These are phyloP conservation scores for Pyracantha coccinea DNA, from an alignment of 331 rosid species.

Conservation along the genomic window DNA sequence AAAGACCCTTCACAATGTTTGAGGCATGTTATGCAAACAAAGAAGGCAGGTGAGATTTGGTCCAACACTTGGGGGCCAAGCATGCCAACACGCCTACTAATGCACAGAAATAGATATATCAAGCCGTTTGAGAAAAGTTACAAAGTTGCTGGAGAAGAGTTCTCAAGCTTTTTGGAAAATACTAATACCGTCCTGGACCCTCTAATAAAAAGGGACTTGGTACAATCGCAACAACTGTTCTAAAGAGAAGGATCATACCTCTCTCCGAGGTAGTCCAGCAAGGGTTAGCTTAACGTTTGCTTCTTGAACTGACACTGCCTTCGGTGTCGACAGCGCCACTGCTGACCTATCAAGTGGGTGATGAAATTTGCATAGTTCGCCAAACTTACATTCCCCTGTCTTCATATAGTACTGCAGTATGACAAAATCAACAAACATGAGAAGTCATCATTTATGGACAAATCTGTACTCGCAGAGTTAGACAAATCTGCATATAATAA, in stretches of 20 bases:
- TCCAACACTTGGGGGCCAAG: background rate
- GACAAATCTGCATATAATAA: background rate
- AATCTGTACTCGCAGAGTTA: background rate
- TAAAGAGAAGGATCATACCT: slow-evolving; percentile 38
- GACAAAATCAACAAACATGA: slow-evolving; percentile 1
- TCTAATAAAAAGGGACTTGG: background rate
- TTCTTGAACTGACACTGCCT: slow-evolving; percentile 30
- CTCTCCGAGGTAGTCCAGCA: slow-evolving; percentile 96
- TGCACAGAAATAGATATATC: background rate
- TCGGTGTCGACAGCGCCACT: slow-evolving; percentile 19
- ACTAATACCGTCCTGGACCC: too few relatives aligned
- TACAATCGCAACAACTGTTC: background rate
- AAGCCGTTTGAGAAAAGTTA: background rate
- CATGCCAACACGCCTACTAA: background rate
- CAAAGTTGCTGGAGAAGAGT: background rate
- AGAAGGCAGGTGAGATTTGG: background rate
- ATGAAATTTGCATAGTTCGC: slow-evolving; percentile 80
- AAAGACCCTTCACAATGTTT: background rate
- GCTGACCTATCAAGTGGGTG: slow-evolving; percentile 87
- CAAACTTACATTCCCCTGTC: slow-evolving; percentile 82
- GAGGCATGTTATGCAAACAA: background rate
- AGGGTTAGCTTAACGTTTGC: slow-evolving; percentile 62
- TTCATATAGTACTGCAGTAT: slow-evolving; percentile 77
- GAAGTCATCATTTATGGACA: background rate
- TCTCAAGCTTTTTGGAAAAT: background rate